These are phyloP conservation scores for Salix purpurea DNA, from an alignment of 345 rosid species.

Conservation along the genomic window DNA sequence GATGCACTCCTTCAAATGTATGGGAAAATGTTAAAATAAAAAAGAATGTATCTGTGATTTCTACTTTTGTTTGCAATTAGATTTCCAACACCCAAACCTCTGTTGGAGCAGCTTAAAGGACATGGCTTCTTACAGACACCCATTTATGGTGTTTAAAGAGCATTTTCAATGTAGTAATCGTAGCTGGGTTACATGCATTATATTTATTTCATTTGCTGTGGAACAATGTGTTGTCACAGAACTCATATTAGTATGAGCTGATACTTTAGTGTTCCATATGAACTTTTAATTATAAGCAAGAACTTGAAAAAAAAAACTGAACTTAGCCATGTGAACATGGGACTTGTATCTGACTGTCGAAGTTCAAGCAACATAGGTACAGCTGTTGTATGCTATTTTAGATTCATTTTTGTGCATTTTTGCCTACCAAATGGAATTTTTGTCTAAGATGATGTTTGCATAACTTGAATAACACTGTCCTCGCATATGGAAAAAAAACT, in stretches of 20 bases:
- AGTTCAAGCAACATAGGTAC: neutral
- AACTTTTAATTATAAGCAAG: neutral
- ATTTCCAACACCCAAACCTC: neutral
- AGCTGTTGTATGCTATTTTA: neutral
- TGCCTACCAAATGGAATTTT: neutral
- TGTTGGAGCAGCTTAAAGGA: neutral
- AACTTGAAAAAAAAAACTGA: neutral
- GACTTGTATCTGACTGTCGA: neutral
- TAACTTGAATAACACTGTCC: constrained; percentile 1
- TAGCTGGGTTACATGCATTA: neutral
- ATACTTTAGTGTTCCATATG: neutral
- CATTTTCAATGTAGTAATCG: neutral
- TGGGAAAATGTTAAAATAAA: neutral
- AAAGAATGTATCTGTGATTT: neutral
- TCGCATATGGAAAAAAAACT: neutral
- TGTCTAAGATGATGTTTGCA: constrained; percentile 4
- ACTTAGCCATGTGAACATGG: neutral
- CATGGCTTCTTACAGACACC: neutral
- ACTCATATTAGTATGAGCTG: neutral
- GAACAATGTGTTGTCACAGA: neutral
- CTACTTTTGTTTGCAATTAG: neutral
- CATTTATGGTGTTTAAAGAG: neutral
- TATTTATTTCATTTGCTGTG: neutral
- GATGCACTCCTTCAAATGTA: neutral
- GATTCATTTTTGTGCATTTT: neutral